These are phyloP conservation scores for Talaromyces marneffei DNA, from an alignment of 2,329 filamentous ascomycete genomes.

Conservation along the genomic window DNA sequence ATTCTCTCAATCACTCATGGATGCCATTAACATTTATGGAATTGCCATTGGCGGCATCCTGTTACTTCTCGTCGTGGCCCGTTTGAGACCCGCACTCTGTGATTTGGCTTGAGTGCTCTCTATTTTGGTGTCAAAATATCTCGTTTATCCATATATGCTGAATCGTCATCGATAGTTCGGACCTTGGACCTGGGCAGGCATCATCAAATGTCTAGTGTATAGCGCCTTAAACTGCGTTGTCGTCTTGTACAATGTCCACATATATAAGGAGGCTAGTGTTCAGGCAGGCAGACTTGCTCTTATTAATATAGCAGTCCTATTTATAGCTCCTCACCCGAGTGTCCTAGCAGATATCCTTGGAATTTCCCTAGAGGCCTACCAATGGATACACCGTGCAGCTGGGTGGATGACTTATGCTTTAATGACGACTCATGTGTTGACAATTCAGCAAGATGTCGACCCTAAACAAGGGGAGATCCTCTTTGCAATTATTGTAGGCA, in stretches of 20 bases:
- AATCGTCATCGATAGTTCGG: conserved; percentile 16
- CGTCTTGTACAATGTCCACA: background rate
- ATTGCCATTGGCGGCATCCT: background rate
- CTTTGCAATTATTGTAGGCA: background rate
- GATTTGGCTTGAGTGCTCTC: background rate
- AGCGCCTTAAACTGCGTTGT: background rate
- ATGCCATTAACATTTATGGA: background rate
- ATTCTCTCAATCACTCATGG: background rate
- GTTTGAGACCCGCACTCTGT: background rate
- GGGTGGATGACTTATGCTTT: conserved; percentile 19
- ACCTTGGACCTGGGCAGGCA: conserved; percentile 16
- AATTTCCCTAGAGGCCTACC: conserved; percentile 14
- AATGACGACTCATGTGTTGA: conserved; percentile 15
- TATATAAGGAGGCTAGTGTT: background rate
- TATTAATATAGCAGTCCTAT: conserved; percentile 20
- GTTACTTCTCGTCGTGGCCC: background rate
- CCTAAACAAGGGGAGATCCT: background rate
- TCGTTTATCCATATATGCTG: conserved; percentile 18
- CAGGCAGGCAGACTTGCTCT: conserved; percentile 18
- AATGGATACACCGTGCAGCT: conserved; percentile 17
- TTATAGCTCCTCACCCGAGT: conserved; percentile 18
- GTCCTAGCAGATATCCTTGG: conserved; percentile 18
- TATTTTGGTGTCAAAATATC: conserved; percentile 5
- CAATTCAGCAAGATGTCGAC: background rate
- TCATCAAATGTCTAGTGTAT: conserved; percentile 14